Base-by-base conservation (phyloP, 805 yeast species). In the Saccharomycopsis sp. region DNA sequence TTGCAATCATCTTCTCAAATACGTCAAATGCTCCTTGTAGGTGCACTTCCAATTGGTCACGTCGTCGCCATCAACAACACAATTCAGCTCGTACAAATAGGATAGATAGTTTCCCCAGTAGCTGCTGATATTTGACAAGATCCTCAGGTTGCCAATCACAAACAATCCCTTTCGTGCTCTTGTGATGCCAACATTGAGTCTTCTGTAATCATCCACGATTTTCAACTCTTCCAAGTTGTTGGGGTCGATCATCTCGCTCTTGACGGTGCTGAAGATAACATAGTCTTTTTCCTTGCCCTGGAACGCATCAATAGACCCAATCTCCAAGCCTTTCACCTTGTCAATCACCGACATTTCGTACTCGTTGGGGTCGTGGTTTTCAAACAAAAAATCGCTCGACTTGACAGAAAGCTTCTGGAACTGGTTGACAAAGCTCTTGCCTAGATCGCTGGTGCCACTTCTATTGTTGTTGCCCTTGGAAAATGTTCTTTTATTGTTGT, bases 171-270 rank as follows among this genome's bases (percentile, higher is more conserved):
- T 63, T 42, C 55, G 59, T 7, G 70, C 68, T 49, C 73, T 59
- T 1, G 72, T 68, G 26, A 68, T 54, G 0, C 70, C 71, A 31
- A 67, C 71, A 48, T 67, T 68, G 42, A 67, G 53, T 48, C 71
- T 5, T 64, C 68, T 34, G 61, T 58, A 42, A 55, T 63, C 38
- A 53, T 53, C 25, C 48, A 51, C 1, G 13, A 42, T 19, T 30
- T 42, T 39, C 26, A 42, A 13, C 19, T 43, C 41, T 29, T 43
- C 49, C 16, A 41, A 30, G n/a, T 36, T 42, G 8, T 25, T 19
- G 13, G 18, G 15, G 3, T 30, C 37, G 8, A 34, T 32, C 4
- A 38, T 46, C 45, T 64, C 62, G 18, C 38, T 38, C 30, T 37
- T 49, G 4, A 65, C 70, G 39, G 68, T 63, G 7, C 66, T 61